A percentile compares a stretch with the other conserved stretches of the same genome.
Evolutionary conservation across 805 yeast species (phyloP).

Genomic region (Kodamaea lidongshanica): DNA sequence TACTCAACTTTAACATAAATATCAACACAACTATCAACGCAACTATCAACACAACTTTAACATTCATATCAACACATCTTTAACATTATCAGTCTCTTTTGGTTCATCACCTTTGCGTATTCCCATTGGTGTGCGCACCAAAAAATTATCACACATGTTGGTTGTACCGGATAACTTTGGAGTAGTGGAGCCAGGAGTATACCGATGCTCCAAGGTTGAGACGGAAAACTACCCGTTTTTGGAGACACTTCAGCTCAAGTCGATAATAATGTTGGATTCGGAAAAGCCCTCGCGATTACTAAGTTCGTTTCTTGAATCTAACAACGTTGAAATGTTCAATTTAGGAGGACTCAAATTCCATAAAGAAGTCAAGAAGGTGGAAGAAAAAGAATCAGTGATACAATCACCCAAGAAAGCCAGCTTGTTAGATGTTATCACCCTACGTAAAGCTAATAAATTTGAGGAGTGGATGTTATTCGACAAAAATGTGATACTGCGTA

Average conservation of each 20-base stretch:
- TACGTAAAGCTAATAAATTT: slow-evolving; percentile 21
- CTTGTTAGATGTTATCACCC: slow-evolving; percentile 1
- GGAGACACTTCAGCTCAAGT: slow-evolving; percentile 60
- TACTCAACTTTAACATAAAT: too few species aligned
- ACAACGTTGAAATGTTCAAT: slow-evolving; percentile 47
- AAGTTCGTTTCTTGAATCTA: slow-evolving; percentile 54
- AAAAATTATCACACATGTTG: slow-evolving; percentile 51
- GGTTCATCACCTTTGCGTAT: too few species aligned
- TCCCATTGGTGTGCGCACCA: too few species aligned
- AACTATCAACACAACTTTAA: too few species aligned
- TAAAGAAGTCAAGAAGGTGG: slow-evolving; percentile 13
- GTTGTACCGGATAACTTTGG: slow-evolving; percentile 94
- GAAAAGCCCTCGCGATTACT: slow-evolving; percentile 77
- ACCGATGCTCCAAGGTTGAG: slow-evolving; percentile 75
- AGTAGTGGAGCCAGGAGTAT: slow-evolving; percentile 77
- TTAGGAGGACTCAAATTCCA: slow-evolving; percentile 39
- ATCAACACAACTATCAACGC: too few species aligned
- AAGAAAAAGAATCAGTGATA: slow-evolving; percentile 8
- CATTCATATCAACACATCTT: too few species aligned
- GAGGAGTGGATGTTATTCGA: slow-evolving; percentile 77
- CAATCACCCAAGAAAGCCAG: slow-evolving; percentile 1
- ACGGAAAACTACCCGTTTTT: slow-evolving; percentile 73
- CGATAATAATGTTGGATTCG: slow-evolving; percentile 72
- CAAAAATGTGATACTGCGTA: slow-evolving; percentile 54
- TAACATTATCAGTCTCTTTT: too few species aligned